phyloP scores from a whole-genome alignment of 2,329 filamentous ascomycete species.

The Lachnellula hyalina region DNA sequence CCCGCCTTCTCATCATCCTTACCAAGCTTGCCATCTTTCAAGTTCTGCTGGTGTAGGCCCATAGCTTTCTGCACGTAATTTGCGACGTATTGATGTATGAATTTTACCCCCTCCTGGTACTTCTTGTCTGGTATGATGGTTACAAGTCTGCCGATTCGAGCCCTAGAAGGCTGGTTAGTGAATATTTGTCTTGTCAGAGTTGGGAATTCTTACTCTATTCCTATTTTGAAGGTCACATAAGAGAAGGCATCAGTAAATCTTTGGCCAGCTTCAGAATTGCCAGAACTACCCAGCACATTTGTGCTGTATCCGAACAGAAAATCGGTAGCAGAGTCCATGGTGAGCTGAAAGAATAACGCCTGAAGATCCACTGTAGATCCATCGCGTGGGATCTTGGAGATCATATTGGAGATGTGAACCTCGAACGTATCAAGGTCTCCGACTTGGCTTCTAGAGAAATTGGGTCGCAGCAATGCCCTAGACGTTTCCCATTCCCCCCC shows the following conservation, averaged over 20 bases:
- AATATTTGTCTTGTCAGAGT: not conserved
- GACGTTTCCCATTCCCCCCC: conserved; percentile 48
- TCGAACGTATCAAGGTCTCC: conserved; percentile 53
- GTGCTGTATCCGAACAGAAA: not conserved
- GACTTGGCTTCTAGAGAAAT: conserved; percentile 45
- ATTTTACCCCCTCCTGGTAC: conserved; percentile 22
- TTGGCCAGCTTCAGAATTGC: too few relatives aligned
- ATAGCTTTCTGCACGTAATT: conserved; percentile 26
- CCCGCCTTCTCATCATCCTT: not conserved
- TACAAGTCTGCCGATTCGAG: conserved; percentile 26
- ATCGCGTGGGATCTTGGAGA: conserved; percentile 36
- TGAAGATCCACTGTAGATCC: not conserved
- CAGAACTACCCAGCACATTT: conserved; percentile 26
- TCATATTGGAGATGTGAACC: conserved; percentile 50
- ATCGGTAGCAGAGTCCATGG: not conserved
- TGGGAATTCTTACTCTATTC: not conserved
- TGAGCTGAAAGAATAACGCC: not conserved
- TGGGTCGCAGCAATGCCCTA: conserved; percentile 47
- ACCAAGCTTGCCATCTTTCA: not conserved
- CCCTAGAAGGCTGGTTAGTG: not conserved
- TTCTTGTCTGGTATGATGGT: conserved; percentile 22
- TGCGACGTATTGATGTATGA: conserved; percentile 25
- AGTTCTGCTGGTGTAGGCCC: conserved; percentile 3
- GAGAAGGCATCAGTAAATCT: too few relatives aligned
- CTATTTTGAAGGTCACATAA: not conserved